These are phyloP conservation scores for Penicillium polonicum DNA, from an alignment of 2,329 filamentous ascomycete species.

Conservation along the genomic window DNA sequence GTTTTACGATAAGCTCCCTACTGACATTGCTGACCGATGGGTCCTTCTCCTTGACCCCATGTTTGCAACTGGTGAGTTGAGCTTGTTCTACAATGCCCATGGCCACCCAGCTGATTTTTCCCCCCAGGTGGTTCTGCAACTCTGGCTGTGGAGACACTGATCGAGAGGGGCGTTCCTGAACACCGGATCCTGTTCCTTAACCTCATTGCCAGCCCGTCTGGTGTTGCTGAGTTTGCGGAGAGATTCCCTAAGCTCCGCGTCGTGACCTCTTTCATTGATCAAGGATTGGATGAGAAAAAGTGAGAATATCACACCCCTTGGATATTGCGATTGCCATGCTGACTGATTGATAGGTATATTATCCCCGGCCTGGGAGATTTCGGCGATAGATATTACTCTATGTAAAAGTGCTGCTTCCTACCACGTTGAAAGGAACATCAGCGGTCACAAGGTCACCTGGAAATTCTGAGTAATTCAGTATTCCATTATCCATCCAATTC, in stretches of 20 bases:
- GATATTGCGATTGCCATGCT: slow-evolving; percentile 9
- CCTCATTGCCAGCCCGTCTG: slow-evolving; percentile 93
- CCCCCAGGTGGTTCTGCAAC: slow-evolving; percentile 81
- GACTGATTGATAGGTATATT: slow-evolving; percentile 69
- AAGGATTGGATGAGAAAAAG: slow-evolving; percentile 98
- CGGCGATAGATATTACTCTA: slow-evolving; percentile 91
- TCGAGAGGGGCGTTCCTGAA: slow-evolving; percentile 85
- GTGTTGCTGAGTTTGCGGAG: slow-evolving; percentile 82
- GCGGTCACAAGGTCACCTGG: not conserved
- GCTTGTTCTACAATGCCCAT: not conserved
- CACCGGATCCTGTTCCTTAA: slow-evolving; percentile 96
- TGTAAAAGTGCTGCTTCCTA: slow-evolving; percentile 51
- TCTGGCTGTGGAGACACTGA: slow-evolving; percentile 94
- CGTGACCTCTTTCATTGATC: slow-evolving; percentile 92
- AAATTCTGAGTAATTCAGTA: slow-evolving; percentile 1
- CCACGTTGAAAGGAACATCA: slow-evolving; percentile 5
- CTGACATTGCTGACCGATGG: slow-evolving; percentile 90
- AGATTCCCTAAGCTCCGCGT: slow-evolving; percentile 87
- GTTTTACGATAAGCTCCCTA: slow-evolving; percentile 96
- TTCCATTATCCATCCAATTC: not conserved
- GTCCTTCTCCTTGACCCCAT: slow-evolving; percentile 95
- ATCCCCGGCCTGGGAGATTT: slow-evolving; percentile 92
- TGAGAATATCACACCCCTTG: slow-evolving; percentile 50
- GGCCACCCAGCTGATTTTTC: slow-evolving; percentile 9
- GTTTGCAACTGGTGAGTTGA: slow-evolving; percentile 80